phyloP scores from a whole-genome alignment of 345 rosid species.

The Eucalyptus cloeziana region DNA sequence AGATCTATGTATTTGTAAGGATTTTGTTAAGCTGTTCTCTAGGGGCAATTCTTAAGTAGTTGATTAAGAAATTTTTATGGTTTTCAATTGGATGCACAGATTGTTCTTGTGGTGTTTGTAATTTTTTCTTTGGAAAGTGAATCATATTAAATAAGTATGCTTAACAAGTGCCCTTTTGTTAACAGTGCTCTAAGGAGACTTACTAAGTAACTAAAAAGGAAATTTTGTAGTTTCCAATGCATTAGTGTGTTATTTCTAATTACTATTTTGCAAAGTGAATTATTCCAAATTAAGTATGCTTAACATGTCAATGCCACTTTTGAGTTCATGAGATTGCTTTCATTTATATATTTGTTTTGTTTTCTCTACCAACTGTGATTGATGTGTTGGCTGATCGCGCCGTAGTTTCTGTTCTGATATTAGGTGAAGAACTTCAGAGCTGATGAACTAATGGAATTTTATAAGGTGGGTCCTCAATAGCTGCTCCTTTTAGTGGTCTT shows the following conservation, averaged over 20 bases:
- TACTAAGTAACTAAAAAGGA: background rate
- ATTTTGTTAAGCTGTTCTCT: background rate
- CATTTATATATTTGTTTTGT: background rate
- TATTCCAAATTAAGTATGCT: background rate
- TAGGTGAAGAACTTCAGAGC: constrained; percentile 66
- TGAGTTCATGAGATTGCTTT: background rate
- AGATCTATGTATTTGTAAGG: background rate
- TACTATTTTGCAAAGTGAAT: background rate
- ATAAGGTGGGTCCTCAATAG: constrained; percentile 33
- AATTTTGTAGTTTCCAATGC: background rate
- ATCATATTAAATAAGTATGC: background rate
- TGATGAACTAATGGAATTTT: constrained; percentile 66
- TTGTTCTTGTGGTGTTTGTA: background rate
- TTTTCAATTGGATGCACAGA: background rate
- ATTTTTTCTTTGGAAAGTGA: background rate
- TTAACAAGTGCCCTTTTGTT: background rate
- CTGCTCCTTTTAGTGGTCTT: background rate
- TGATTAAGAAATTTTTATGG: background rate
- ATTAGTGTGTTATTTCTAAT: background rate
- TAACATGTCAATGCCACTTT: background rate
- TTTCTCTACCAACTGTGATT: background rate
- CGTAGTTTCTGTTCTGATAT: background rate
- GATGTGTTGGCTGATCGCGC: background rate
- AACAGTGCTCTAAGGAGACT: background rate
- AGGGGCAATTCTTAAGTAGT: background rate